These are phyloP conservation scores for Cadophora malorum DNA, from an alignment of 2,329 filamentous ascomycete species.

Conservation along the genomic window DNA sequence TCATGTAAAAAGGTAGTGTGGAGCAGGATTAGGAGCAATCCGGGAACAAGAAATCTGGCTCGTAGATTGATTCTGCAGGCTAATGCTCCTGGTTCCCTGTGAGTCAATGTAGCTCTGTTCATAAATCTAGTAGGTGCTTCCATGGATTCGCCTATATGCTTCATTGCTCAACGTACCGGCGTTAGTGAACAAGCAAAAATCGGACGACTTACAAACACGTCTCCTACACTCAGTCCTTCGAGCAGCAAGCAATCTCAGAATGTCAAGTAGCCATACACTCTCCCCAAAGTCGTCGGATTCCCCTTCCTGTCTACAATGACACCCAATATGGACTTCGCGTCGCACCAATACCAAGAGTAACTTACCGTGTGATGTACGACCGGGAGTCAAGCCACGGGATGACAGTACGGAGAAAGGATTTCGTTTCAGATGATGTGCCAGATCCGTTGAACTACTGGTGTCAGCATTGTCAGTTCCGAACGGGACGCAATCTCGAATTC, in stretches of 20 bases:
- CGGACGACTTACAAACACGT: no score
- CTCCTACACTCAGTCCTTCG: no score
- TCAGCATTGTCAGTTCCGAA: not conserved
- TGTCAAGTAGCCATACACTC: conserved; percentile 17
- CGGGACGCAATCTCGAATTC: not conserved
- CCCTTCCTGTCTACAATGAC: conserved; percentile 11
- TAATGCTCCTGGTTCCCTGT: no score
- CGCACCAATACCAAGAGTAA: conserved; percentile 25
- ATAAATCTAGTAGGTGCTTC: no score
- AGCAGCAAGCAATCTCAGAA: not conserved
- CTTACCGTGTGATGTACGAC: conserved; percentile 14
- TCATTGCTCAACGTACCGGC: no score
- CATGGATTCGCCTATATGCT: no score
- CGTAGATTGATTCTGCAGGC: no score
- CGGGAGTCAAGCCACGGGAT: conserved; percentile 52
- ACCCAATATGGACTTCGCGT: conserved; percentile 13
- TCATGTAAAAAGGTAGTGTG: no score
- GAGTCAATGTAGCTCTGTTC: no score
- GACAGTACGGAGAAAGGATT: conserved; percentile 49
- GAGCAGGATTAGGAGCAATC: no score
- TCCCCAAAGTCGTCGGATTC: conserved; percentile 17
- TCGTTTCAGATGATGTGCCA: conserved; percentile 43
- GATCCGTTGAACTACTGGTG: conserved; percentile 45
- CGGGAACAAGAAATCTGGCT: no score
- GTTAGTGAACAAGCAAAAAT: no score